Evolutionary conservation across 208 protist species (phyloP).

Genomic region (Leishmania aethiopica): DNA sequence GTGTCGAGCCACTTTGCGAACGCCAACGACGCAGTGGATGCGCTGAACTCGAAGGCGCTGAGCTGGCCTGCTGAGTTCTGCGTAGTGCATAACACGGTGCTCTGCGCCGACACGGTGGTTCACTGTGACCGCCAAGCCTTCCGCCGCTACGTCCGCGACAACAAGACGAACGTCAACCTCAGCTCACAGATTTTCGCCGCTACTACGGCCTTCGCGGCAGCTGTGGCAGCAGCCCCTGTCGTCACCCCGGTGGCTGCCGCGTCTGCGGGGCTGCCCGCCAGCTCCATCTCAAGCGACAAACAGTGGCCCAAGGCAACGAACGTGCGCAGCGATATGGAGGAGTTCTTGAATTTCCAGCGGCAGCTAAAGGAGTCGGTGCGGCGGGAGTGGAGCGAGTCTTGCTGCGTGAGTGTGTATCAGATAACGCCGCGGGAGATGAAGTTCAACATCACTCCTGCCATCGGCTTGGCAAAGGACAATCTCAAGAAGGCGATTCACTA

Average conservation of each 20-base stretch:
- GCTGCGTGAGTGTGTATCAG: slow-evolving; percentile 89
- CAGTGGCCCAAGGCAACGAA: slow-evolving; percentile 23
- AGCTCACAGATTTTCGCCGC: slow-evolving; percentile 33
- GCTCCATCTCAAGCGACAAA: slow-evolving; percentile 22
- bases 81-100: slow-evolving; percentile 72
- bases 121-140: slow-evolving; percentile 67
- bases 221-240: slow-evolving; percentile 10
- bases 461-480: slow-evolving; percentile 79
- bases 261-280: slow-evolving; percentile 2
- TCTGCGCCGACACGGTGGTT: slow-evolving; percentile 66
- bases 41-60: slow-evolving; percentile 64
- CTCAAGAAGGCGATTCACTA: slow-evolving; percentile 74
- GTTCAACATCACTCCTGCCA: slow-evolving; percentile 76
- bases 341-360: slow-evolving; percentile 41
- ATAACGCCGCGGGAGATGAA: slow-evolving; percentile 88
- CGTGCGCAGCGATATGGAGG: slow-evolving; percentile 38
- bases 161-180: slow-evolving; percentile 57
- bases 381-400: slow-evolving; percentile 79
- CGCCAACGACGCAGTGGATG: slow-evolving; percentile 59
- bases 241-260: slow-evolving; percentile 8
- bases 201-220: slow-evolving; percentile 26
- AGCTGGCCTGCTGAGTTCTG: slow-evolving; percentile 85
- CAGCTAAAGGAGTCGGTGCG: slow-evolving; percentile 53
- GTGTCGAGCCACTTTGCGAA: slow-evolving; percentile 62
- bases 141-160: slow-evolving; percentile 76